Conservation (phyloP, 208 protist species). For the Crithidia expoeki region DNA sequence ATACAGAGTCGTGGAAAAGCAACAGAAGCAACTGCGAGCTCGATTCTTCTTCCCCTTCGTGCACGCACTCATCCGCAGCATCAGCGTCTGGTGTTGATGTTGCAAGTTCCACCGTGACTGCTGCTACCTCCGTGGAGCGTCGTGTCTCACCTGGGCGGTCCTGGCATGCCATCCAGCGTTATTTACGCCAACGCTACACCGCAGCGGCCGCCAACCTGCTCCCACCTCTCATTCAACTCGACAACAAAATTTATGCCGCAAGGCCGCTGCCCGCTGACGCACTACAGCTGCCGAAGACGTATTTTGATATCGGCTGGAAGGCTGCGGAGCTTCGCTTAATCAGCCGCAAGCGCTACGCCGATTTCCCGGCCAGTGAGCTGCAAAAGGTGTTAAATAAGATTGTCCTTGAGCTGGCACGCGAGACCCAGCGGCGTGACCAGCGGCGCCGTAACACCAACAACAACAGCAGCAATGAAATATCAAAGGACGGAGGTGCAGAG, state of each 20-base stretch:
- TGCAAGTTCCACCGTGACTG: too few species aligned
- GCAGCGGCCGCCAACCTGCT: conserved; percentile 30
- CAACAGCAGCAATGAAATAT: not conserved
- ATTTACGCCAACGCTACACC: conserved; percentile 33
- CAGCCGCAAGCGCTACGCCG: conserved; percentile 35
- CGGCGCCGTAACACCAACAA: not conserved
- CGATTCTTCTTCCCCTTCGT: too few species aligned
- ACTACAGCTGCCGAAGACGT: conserved; percentile 60
- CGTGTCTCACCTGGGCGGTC: conserved; percentile 51
- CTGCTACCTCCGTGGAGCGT: conserved; percentile 21
- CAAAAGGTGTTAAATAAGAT: conserved; percentile 84
- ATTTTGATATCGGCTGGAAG: conserved; percentile 77
- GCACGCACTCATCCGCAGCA: too few species aligned
- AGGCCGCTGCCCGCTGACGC: conserved; percentile 57
- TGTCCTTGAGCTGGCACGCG: conserved; percentile 43
- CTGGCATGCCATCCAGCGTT: conserved; percentile 59
- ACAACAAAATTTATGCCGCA: conserved; percentile 57
- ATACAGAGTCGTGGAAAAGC: not conserved
- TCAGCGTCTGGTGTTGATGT: not conserved
- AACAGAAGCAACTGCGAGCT: not conserved
- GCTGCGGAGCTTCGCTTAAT: conserved; percentile 56
- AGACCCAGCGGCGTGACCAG: conserved; percentile 6
- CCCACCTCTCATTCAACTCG: conserved; percentile 67
- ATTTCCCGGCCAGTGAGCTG: conserved; percentile 48
- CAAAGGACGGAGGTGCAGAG: not conserved